Evolutionary conservation across 345 rosid species (phyloP).

Genomic region (Eucalyptus cladocalyx): DNA sequence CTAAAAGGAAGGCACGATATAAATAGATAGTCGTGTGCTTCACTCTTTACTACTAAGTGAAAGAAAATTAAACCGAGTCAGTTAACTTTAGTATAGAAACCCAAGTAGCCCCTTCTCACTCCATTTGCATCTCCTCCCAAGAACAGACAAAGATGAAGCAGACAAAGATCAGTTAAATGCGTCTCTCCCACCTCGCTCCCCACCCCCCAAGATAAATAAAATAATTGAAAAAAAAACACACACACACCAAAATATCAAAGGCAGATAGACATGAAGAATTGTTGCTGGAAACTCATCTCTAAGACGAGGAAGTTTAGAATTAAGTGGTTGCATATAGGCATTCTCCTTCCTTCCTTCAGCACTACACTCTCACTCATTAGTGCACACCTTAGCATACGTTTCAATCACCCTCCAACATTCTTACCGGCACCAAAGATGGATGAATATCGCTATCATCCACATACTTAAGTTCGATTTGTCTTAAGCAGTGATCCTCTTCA

Average conservation of each 20-base stretch:
- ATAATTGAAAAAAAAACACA: not conserved
- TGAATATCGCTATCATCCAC: not conserved
- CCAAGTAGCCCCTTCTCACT: not conserved
- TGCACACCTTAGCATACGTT: not conserved
- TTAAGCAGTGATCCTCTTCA: not conserved
- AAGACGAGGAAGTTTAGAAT: not conserved
- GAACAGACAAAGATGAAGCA: not conserved
- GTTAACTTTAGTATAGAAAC: not conserved
- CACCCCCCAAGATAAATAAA: not conserved
- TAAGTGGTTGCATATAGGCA: not conserved
- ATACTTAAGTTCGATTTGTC: not conserved
- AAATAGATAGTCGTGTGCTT: not conserved
- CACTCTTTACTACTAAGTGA: not conserved
- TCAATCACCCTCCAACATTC: not conserved
- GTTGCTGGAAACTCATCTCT: not conserved
- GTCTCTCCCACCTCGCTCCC: not conserved
- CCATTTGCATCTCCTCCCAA: not conserved
- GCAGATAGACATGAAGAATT: not conserved
- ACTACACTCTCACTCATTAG: not conserved
- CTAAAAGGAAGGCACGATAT: not conserved
- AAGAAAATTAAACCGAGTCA: not conserved
- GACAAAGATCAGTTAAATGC: not conserved
- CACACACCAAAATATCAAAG: not conserved
- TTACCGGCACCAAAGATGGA: not conserved
- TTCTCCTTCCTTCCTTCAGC: not conserved